Conservation (phyloP, 352 stramenopile genomes). For the Peronospora tabacina region DNA sequence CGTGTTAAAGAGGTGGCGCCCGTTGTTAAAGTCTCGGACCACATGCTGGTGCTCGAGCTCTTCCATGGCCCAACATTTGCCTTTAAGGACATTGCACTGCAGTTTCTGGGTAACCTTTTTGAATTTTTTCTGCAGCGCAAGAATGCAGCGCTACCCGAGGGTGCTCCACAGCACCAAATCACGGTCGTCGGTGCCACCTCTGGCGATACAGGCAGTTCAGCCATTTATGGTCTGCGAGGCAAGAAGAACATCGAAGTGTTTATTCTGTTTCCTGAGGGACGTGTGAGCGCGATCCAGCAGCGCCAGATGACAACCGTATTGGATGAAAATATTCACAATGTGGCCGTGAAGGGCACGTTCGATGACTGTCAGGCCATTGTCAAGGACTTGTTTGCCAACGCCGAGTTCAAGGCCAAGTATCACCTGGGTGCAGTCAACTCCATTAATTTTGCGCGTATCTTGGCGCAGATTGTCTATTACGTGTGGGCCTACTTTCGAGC, state of each 20-base stretch:
- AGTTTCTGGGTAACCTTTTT: constrained; percentile 99
- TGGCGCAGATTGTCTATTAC: constrained; percentile 99
- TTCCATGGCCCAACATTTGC: constrained; percentile 99
- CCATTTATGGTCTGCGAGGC: constrained; percentile 96
- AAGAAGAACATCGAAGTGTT: constrained; percentile 98
- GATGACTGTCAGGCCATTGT: constrained; percentile 99
- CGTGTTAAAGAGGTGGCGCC: constrained; percentile 90
- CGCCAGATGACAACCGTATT: constrained; percentile 97
- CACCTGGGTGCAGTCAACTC: constrained; percentile 98
- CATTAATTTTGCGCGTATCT: constrained; percentile 99
- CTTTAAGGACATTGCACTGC: constrained; percentile 99
- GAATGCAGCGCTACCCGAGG: constrained; percentile 53
- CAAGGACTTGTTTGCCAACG: constrained; percentile 95
- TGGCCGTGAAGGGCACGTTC: constrained; percentile 93
- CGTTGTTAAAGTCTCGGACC: constrained; percentile 85
- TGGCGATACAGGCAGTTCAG: constrained; percentile 95
- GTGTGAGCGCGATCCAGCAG: constrained; percentile 96
- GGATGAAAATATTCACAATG: constrained; percentile 98
- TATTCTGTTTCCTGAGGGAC: constrained; percentile 95
- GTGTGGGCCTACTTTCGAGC: constrained; percentile 95
- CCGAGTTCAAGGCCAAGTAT: constrained; percentile 87
- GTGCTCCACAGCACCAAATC: constrained; percentile 70
- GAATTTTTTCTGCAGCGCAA: constrained; percentile 96
- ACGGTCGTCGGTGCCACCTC: constrained; percentile 97
- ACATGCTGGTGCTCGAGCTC: constrained; percentile 92